These are phyloP conservation scores for Musa schizocarpa DNA, from an alignment of 176 grass and related monocot genomes.

Conservation along the genomic window DNA sequence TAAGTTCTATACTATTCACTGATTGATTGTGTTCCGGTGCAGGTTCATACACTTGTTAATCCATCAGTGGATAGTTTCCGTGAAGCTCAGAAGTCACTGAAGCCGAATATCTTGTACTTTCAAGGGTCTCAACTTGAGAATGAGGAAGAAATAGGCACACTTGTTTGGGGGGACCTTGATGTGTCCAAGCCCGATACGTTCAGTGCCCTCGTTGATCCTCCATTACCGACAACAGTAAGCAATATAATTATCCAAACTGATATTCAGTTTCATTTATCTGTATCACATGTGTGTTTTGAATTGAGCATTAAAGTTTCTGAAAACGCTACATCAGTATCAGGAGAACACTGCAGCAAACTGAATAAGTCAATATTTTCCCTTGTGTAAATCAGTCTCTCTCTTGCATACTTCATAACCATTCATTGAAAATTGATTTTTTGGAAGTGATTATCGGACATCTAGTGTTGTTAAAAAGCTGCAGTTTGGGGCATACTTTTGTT, in stretches of 20 bases:
- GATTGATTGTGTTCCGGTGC: background rate
- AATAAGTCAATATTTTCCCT: background rate
- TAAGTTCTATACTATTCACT: background rate
- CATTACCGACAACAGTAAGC: conserved; percentile 60
- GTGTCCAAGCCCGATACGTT: conserved; percentile 37
- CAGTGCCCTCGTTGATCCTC: conserved; percentile 36
- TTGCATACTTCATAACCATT: no score
- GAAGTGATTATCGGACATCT: no score
- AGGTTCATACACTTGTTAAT: conserved; percentile 62
- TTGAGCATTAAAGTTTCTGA: background rate
- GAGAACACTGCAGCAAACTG: background rate
- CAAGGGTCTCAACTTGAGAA: conserved; percentile 53
- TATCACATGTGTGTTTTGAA: background rate
- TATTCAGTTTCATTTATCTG: background rate
- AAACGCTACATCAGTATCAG: background rate
- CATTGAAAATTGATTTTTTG: no score
- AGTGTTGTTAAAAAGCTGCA: no score
- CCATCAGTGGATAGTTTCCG: conserved; percentile 44
- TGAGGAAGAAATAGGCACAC: conserved; percentile 51
- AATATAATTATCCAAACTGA: background rate
- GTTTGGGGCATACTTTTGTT: no score
- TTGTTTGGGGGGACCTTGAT: conserved; percentile 44
- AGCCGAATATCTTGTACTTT: conserved; percentile 46
- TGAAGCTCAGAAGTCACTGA: conserved; percentile 30
- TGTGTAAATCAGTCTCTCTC: background rate